Evolutionary conservation across 345 rosid species (phyloP).

Genomic region (Dimocarpus longan): DNA sequence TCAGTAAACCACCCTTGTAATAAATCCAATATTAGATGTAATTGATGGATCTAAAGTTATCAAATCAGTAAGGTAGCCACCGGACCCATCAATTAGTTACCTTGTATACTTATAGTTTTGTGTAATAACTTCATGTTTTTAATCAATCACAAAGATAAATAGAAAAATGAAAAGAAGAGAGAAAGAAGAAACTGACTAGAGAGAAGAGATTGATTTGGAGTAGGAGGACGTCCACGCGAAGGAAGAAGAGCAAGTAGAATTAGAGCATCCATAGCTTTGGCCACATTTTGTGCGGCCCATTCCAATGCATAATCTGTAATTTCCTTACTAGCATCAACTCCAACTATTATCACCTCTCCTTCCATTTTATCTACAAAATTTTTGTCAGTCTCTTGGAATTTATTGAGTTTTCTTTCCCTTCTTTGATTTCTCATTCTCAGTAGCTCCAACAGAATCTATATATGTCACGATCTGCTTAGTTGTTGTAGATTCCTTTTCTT

Average conservation of each 20-base stretch:
- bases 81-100: too few species aligned
- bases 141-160: too few species aligned
- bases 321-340: constrained; percentile 41
- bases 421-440: too few species aligned
- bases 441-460: background rate
- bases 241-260: constrained; percentile 42
- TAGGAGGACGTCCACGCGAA: constrained; percentile 2
- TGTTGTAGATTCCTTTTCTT: background rate
- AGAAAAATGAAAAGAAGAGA: background rate
- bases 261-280: constrained; percentile 30
- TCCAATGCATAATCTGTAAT: constrained; percentile 37
- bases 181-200: constrained; percentile 25
- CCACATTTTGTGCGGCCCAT: constrained; percentile 39
- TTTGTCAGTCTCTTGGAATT: background rate
- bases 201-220: constrained; percentile 7
- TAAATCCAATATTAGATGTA: too few species aligned
- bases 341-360: constrained; percentile 40
- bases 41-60: too few species aligned
- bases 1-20: too few species aligned
- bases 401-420: too few species aligned
- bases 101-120: too few species aligned
- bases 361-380: constrained; percentile 23
- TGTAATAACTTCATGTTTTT: too few species aligned
- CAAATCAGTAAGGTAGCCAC: too few species aligned
- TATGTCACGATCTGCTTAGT: background rate